These are phyloP conservation scores for Persicaria tinctoria DNA, from an alignment of 148 eudicot species.

Conservation along the genomic window DNA sequence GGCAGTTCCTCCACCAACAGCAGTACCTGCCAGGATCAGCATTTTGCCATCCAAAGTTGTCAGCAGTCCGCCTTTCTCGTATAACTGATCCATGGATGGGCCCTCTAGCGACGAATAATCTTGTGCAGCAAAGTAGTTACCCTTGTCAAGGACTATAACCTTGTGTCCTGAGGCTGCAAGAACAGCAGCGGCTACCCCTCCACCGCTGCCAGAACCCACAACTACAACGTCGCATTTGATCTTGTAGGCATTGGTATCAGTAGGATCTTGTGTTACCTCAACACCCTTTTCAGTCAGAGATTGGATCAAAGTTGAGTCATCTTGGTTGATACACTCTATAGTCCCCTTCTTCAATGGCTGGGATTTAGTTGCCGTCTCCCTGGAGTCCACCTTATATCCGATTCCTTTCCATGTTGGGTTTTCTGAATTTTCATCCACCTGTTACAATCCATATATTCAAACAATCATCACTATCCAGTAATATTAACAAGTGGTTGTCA, in stretches of 20 bases:
- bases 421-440: conserved; percentile 58
- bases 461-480: not conserved
- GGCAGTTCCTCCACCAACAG: conserved; percentile 90
- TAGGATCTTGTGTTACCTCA: conserved; percentile 33
- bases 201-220: conserved; percentile 88
- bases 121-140: conserved; percentile 52
- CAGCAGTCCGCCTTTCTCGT: conserved; percentile 46
- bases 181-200: conserved; percentile 77
- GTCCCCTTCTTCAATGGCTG: conserved; percentile 74
- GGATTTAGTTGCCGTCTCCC: conserved; percentile 19
- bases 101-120: conserved; percentile 75
- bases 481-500: not conserved
- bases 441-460: conserved; percentile 12
- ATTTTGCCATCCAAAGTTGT: conserved; percentile 52
- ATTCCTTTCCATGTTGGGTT: conserved; percentile 78
- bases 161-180: conserved; percentile 61
- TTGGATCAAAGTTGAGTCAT: conserved; percentile 40
- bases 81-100: conserved; percentile 55
- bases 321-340: conserved; percentile 38
- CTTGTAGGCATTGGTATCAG: conserved; percentile 15
- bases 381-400: conserved; percentile 51
- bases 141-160: conserved; percentile 66
- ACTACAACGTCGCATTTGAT: conserved; percentile 75
- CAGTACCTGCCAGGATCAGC: conserved; percentile 56
- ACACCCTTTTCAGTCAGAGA: conserved; percentile 54